These are phyloP conservation scores for Stagonosporopsis cucurbitacearum DNA, from an alignment of 2,329 filamentous ascomycete genomes.

Conservation along the genomic window DNA sequence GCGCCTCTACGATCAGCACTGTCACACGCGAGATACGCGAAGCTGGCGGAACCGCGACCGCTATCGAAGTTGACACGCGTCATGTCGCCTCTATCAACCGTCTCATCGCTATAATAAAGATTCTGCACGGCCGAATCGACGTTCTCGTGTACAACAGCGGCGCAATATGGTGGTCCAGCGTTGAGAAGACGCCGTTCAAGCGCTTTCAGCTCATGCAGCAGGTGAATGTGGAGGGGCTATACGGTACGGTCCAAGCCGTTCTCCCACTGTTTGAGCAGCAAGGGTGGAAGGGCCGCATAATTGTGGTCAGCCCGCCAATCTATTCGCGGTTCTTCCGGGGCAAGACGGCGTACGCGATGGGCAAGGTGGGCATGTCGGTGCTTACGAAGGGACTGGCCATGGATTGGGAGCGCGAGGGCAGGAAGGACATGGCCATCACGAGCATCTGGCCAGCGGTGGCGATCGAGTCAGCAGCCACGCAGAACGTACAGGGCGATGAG, in stretches of 20 bases:
- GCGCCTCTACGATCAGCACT: slow-evolving; percentile 77
- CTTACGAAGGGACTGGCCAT: slow-evolving; percentile 81
- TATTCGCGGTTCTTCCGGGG: slow-evolving; percentile 85
- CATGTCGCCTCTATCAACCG: slow-evolving; percentile 54
- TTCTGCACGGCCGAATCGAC: slow-evolving; percentile 69
- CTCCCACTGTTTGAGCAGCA: slow-evolving; percentile 69
- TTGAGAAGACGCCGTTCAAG: slow-evolving; percentile 74
- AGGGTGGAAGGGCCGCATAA: slow-evolving; percentile 64
- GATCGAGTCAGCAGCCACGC: slow-evolving; percentile 78
- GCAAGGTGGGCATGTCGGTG: slow-evolving; percentile 82
- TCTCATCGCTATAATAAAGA: slow-evolving; percentile 55
- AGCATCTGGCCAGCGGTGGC: slow-evolving; percentile 83
- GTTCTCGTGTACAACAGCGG: slow-evolving; percentile 83
- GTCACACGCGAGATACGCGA: slow-evolving; percentile 76
- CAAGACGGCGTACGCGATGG: slow-evolving; percentile 82
- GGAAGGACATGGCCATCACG: slow-evolving; percentile 74
- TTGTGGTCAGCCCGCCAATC: slow-evolving; percentile 84
- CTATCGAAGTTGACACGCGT: slow-evolving; percentile 74
- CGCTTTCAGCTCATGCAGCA: slow-evolving; percentile 69
- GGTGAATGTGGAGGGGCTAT: slow-evolving; percentile 70
- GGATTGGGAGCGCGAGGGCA: slow-evolving; percentile 74
- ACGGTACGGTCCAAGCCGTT: slow-evolving; percentile 71
- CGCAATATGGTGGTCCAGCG: slow-evolving; percentile 82
- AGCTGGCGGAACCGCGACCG: slow-evolving; percentile 67
- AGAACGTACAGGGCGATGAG: slow-evolving; percentile 54